Conservation (phyloP, 495 filamentous ascomycete genomes). For the Penicillium goetzii region DNA sequence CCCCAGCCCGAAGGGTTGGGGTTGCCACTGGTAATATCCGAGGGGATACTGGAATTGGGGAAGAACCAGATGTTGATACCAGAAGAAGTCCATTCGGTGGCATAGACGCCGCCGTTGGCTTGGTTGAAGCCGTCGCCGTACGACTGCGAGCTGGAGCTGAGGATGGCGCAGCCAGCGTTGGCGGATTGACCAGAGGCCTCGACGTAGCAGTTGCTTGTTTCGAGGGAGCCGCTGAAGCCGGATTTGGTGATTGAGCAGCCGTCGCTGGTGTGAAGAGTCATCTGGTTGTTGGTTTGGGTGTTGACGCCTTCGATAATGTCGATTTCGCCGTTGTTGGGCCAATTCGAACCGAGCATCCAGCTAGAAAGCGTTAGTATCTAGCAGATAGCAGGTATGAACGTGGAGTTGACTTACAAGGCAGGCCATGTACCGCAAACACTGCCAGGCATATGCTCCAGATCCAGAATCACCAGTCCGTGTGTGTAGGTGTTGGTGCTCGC, state of each 20-base stretch:
- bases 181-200: constrained; percentile 44
- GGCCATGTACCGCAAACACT: constrained; percentile 63
- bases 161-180: constrained; percentile 61
- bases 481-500: constrained; percentile 57
- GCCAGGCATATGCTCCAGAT: constrained; percentile 60
- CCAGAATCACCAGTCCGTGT: constrained; percentile 61
- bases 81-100: constrained; percentile 63
- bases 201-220: constrained; percentile 56
- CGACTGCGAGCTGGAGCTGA: constrained; percentile 32
- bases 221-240: constrained; percentile 47
- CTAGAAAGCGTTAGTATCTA: constrained; percentile 28
- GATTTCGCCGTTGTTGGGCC: constrained; percentile 73
- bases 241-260: constrained; percentile 58
- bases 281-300: constrained; percentile 55
- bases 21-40: constrained; percentile 50
- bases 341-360: constrained; percentile 60
- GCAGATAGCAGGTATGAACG: neutral
- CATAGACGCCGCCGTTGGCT: constrained; percentile 62
- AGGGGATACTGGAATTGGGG: constrained; percentile 48
- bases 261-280: constrained; percentile 67
- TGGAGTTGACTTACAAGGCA: constrained; percentile 52
- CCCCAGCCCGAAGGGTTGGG: constrained; percentile 66
- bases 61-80: constrained; percentile 69
- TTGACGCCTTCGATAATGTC: constrained; percentile 77
- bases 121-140: constrained; percentile 64